Evolutionary conservation across 2,329 filamentous ascomycete genomes (phyloP).

Genomic region (Epichloe elymi): DNA sequence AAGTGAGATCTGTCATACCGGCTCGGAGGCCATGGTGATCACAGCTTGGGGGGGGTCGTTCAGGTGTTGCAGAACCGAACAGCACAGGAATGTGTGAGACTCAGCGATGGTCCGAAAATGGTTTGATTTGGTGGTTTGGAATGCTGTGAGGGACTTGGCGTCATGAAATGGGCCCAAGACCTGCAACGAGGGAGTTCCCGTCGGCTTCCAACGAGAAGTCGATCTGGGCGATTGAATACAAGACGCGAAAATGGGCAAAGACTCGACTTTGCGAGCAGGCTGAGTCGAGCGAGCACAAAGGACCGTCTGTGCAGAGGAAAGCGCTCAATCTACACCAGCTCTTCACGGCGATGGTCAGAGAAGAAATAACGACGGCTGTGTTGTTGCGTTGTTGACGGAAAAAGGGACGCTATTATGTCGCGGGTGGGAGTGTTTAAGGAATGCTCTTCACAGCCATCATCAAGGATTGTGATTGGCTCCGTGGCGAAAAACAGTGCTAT

Average conservation of each 20-base stretch:
- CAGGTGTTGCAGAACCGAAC: conserved; percentile 10
- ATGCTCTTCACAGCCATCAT: conserved; percentile 3
- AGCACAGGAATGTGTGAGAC: conserved; percentile 16
- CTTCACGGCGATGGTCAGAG: background rate
- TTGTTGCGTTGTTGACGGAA: background rate
- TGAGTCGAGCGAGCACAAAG: background rate
- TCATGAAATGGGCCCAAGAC: background rate
- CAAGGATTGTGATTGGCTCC: conserved; percentile 5
- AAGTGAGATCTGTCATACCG: conserved; percentile 19
- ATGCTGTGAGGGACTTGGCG: conserved; percentile 13
- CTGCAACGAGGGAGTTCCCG: background rate
- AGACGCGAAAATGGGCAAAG: background rate
- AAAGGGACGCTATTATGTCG: background rate
- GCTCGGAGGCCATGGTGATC: conserved; percentile 24
- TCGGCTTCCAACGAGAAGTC: background rate
- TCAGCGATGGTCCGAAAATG: conserved; percentile 5
- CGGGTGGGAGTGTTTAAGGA: conserved; percentile 7
- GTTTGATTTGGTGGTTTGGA: conserved; percentile 11
- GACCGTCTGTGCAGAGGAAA: background rate
- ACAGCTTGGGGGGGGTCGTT: conserved; percentile 11
- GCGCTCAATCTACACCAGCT: background rate
- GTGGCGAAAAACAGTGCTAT: conserved; percentile 4
- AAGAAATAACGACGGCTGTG: background rate
- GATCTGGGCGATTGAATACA: background rate
- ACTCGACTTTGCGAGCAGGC: background rate